These are phyloP conservation scores for Porcisia deanei DNA, from an alignment of 208 protist genomes.

Conservation along the genomic window DNA sequence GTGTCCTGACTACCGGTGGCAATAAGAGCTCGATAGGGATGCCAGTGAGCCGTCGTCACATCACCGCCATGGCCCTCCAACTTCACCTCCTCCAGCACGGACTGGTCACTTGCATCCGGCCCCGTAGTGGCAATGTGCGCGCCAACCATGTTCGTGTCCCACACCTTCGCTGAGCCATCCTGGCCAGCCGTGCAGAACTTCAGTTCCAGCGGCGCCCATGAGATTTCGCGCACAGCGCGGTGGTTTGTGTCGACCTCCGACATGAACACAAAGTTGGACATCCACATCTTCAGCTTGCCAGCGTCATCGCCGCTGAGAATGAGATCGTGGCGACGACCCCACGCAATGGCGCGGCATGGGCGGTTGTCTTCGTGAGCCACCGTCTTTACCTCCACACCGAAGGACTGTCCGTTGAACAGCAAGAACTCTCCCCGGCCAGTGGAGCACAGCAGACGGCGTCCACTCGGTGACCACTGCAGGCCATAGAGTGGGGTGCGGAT, in stretches of 20 bases:
- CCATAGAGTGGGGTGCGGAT: constrained; percentile 62
- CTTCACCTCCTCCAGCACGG: constrained; percentile 72
- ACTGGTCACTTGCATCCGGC: constrained; percentile 9
- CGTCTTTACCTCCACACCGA: constrained; percentile 89
- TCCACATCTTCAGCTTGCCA: constrained; percentile 86
- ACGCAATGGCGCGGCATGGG: constrained; percentile 73
- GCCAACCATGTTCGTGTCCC: constrained; percentile 77
- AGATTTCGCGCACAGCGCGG: constrained; percentile 76
- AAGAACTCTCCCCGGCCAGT: constrained; percentile 84
- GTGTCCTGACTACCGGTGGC: constrained; percentile 88
- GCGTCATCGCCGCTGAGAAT: constrained; percentile 87
- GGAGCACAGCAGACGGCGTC: constrained; percentile 78
- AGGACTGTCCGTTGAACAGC: constrained; percentile 86
- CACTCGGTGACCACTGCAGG: constrained; percentile 83
- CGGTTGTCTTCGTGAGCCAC: constrained; percentile 82
- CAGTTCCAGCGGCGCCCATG: constrained; percentile 73
- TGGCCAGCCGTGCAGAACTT: constrained; percentile 88
- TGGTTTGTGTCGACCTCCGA: constrained; percentile 83
- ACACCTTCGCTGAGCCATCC: constrained; percentile 83
- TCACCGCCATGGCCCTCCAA: constrained; percentile 89
- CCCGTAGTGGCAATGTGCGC: constrained; percentile 12
- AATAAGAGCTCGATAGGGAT: constrained; percentile 80
- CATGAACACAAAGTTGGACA: constrained; percentile 77
- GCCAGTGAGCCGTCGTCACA: constrained; percentile 87
- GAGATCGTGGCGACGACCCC: constrained; percentile 77